A percentile compares a stretch with the other conserved stretches of the same genome.
Evolutionary conservation across 176 grass and related monocot species (phyloP).

Genomic region (Ensete glaucum): DNA sequence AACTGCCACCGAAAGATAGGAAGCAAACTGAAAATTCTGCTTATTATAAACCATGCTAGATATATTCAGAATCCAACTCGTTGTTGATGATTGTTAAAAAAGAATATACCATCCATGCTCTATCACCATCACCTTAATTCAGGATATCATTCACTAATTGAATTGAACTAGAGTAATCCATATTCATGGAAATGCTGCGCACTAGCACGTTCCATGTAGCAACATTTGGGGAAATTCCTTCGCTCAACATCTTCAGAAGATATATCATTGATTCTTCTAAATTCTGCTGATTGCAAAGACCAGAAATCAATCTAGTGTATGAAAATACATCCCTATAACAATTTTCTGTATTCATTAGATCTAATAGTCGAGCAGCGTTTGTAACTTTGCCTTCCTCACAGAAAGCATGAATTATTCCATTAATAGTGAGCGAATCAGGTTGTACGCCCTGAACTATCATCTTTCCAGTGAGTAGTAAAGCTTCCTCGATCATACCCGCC

Average conservation of each 20-base stretch:
- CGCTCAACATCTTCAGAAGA: slow-evolving; percentile 70
- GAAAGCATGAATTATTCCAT: slow-evolving; percentile 57
- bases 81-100: no score
- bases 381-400: slow-evolving; percentile 56
- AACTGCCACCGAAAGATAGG: no score
- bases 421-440: slow-evolving; percentile 59
- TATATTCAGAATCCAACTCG: no score
- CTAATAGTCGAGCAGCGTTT: slow-evolving; percentile 46
- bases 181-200: slow-evolving; percentile 34
- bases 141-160: slow-evolving; percentile 39
- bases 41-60: no score
- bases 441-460: slow-evolving; percentile 53
- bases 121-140: slow-evolving; percentile 14
- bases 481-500: slow-evolving; percentile 37
- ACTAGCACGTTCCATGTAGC: slow-evolving; percentile 72
- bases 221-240: slow-evolving; percentile 68
- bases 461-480: slow-evolving; percentile 47
- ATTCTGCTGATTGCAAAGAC: slow-evolving; percentile 55
- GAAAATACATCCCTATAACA: slow-evolving; percentile 43
- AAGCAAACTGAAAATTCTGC: no score
- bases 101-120: no score
- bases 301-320: slow-evolving; percentile 62
- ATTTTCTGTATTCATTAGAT: slow-evolving; percentile 32
- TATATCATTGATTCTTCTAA: slow-evolving; percentile 61
- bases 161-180: slow-evolving; percentile 16